phyloP scores from a whole-genome alignment of 495 filamentous ascomycete genomes.

The Trichodelitschia bisporula region DNA sequence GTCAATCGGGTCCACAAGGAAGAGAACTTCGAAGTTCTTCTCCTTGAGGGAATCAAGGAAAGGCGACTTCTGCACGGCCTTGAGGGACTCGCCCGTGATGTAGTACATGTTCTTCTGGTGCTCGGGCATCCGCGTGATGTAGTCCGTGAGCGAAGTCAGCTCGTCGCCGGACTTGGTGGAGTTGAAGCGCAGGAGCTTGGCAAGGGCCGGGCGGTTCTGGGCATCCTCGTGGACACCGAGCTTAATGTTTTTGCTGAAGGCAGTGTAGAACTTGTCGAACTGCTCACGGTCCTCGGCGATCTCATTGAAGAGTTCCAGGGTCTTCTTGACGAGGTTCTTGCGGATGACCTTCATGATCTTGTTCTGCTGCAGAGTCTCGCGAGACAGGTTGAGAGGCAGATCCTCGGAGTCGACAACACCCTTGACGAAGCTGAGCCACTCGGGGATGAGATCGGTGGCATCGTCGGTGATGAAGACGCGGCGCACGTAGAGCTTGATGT shows the following conservation, averaged over 20 bases:
- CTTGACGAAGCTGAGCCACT: conserved; percentile 99
- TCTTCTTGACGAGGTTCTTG: conserved; percentile 99
- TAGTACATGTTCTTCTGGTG: conserved; percentile 99
- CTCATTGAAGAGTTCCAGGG: conserved; percentile 93
- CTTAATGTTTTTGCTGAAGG: conserved; percentile 99
- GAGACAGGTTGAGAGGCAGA: conserved; percentile 93
- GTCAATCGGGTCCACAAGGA: conserved; percentile 97
- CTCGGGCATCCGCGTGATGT: conserved; percentile 95
- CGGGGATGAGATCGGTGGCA: conserved; percentile 93
- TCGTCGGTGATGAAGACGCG: conserved; percentile 99
- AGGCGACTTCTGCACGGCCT: conserved; percentile 91
- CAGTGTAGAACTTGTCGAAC: conserved; percentile 99
- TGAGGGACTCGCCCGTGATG: conserved; percentile 98
- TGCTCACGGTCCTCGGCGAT: conserved; percentile 98
- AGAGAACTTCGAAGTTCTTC: conserved; percentile 98
- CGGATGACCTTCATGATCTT: conserved; percentile 99
- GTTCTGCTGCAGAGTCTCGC: conserved; percentile 99
- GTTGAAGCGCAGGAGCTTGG: conserved; percentile 97
- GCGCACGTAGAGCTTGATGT: conserved; percentile 99
- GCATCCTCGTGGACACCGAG: conserved; percentile 99
- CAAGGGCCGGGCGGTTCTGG: conserved; percentile 79
- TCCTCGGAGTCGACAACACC: conserved; percentile 99
- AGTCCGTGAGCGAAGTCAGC: conserved; percentile 79
- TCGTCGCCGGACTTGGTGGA: conserved; percentile 98
- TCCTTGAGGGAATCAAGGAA: conserved; percentile 98